phyloP scores from a whole-genome alignment of 352 stramenopile species.

The Pilasporangium apinafurcum region DNA sequence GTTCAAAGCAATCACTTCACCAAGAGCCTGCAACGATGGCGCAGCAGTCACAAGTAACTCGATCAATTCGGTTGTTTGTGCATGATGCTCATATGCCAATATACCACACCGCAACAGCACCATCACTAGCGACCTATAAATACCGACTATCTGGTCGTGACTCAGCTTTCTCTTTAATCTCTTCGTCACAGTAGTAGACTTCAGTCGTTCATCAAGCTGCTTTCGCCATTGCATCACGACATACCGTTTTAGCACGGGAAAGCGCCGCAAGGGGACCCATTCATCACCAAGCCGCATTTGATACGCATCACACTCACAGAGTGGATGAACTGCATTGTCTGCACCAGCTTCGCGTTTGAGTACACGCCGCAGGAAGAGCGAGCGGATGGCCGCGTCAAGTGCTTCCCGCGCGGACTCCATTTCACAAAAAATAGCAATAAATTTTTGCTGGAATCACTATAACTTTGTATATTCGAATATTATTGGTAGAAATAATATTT shows the following conservation, averaged over 20 bases:
- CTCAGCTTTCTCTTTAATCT: background rate
- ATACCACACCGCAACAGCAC: constrained; percentile 34
- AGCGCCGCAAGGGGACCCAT: constrained; percentile 21
- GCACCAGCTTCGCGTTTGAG: background rate
- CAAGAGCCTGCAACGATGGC: constrained; percentile 1
- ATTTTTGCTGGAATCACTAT: no score
- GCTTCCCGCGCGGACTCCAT: constrained; percentile 21
- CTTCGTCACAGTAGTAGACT: constrained; percentile 2
- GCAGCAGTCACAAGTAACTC: constrained; percentile 3
- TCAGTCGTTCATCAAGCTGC: constrained; percentile 9
- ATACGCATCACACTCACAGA: constrained; percentile 31
- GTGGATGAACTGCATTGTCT: constrained; percentile 9
- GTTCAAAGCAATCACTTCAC: constrained; percentile 1
- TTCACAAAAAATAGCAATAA: background rate
- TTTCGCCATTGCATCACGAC: constrained; percentile 23
- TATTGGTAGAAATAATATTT: no score
- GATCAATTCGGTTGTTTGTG: constrained; percentile 9
- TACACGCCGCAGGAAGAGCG: constrained; percentile 26
- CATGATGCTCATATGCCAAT: no score
- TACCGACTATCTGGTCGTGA: background rate
- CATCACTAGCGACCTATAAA: constrained; percentile 15
- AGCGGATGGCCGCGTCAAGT: constrained; percentile 21
- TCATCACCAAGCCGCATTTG: constrained; percentile 3
- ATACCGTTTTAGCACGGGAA: constrained; percentile 42
- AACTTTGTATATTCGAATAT: no score